phyloP scores from a whole-genome alignment of 106 monocot genomes.

The Dendrobium chrysotoxum region DNA sequence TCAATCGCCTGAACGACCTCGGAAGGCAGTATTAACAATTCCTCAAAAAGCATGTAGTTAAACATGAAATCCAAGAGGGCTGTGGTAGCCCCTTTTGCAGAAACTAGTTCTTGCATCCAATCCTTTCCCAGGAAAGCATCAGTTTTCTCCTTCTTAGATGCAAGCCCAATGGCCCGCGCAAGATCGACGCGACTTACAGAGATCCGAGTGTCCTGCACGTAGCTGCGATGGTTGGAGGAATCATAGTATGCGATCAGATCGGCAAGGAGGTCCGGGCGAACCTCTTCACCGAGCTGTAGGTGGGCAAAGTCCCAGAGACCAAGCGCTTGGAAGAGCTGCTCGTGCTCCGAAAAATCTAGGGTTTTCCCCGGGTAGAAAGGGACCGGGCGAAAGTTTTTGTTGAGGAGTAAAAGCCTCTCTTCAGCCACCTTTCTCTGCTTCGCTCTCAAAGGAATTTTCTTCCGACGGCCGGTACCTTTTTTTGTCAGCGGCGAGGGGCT shows the following conservation, averaged over 20 bases:
- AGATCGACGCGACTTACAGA: conserved; percentile 28
- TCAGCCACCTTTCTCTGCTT: conserved; percentile 30
- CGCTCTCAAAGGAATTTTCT: conserved; percentile 16
- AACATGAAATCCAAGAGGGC: conserved; percentile 39
- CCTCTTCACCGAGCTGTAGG: conserved; percentile 19
- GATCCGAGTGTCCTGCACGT: conserved; percentile 28
- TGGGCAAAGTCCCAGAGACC: conserved; percentile 59
- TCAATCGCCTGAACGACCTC: conserved; percentile 40
- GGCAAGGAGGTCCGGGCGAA: conserved; percentile 50
- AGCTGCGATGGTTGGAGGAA: conserved; percentile 20
- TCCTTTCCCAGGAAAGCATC: neutral
- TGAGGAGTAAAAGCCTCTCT: conserved; percentile 22
- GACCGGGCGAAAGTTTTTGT: conserved; percentile 21
- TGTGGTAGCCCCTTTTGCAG: conserved; percentile 12
- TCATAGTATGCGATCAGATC: conserved; percentile 60
- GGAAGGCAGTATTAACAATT: conserved; percentile 43
- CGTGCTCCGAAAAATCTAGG: conserved; percentile 28
- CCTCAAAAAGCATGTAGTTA: conserved; percentile 38
- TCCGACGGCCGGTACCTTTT: neutral
- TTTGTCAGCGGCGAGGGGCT: neutral
- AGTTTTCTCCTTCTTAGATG: conserved; percentile 21
- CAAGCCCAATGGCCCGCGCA: conserved; percentile 37
- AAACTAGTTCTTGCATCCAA: conserved; percentile 9
- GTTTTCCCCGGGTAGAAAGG: conserved; percentile 10
- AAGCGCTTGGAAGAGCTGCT: conserved; percentile 48